Conservation (phyloP, 1,284 basidiomycete genomes). For the Nidula niveotomentosa region DNA sequence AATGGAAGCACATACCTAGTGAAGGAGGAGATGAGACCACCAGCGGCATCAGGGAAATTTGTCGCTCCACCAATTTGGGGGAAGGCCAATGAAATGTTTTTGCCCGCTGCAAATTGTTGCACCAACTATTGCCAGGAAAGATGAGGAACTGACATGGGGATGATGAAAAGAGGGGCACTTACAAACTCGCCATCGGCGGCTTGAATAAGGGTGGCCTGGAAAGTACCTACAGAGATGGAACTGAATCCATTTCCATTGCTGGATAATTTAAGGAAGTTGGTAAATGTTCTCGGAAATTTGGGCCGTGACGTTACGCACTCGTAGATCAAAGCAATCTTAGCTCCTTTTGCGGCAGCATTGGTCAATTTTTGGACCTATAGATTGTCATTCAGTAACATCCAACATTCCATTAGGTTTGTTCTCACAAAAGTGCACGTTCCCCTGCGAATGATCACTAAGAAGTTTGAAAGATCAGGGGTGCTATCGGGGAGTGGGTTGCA, state of each 20-base stretch:
- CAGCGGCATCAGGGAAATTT: slow-evolving; percentile 39
- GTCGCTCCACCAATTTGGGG: slow-evolving; percentile 37
- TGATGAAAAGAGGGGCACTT: slow-evolving; percentile 8
- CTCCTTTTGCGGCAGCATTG: slow-evolving; percentile 52
- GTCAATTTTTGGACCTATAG: slow-evolving; percentile 37
- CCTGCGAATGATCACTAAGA: slow-evolving; percentile 48
- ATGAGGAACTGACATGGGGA: neutral
- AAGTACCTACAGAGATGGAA: slow-evolving; percentile 38
- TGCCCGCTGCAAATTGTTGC: slow-evolving; percentile 35
- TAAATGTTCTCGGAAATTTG: neutral
- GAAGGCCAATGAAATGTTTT: slow-evolving; percentile 45
- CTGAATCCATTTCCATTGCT: slow-evolving; percentile 47
- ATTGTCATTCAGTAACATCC: neutral
- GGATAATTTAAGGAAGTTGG: neutral
- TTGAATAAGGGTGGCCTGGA: slow-evolving; percentile 40
- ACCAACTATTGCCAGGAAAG: slow-evolving; percentile 26
- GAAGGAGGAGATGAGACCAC: slow-evolving; percentile 59
- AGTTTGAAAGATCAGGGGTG: slow-evolving; percentile 50
- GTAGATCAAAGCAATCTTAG: slow-evolving; percentile 48
- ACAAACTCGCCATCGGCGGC: slow-evolving; percentile 37
- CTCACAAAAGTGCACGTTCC: slow-evolving; percentile 50
- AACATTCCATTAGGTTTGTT: neutral
- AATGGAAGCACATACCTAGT: slow-evolving; percentile 13
- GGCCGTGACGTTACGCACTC: slow-evolving; percentile 33
- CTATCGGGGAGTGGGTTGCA: slow-evolving; percentile 50